Conservation (phyloP, 306 rosid genomes). For the Glycine latifolia region DNA sequence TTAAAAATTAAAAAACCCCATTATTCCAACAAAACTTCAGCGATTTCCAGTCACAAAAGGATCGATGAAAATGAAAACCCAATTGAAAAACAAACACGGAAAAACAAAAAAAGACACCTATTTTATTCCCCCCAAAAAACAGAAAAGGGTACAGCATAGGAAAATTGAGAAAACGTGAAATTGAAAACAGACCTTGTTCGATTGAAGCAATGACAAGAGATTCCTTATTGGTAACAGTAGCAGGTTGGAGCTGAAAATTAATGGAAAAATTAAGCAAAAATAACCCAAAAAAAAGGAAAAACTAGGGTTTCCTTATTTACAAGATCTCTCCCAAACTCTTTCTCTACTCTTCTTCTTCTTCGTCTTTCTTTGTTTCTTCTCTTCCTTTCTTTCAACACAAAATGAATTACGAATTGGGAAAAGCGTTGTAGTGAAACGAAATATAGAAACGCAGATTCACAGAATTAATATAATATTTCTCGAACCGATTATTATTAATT, state of each 20-base stretch:
- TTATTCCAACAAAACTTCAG: conserved; percentile 28
- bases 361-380: background rate
- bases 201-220: conserved; percentile 51
- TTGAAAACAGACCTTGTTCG: conserved; percentile 48
- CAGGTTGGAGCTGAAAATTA: conserved; percentile 43
- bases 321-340: conserved; percentile 49
- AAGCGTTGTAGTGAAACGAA: conserved; percentile 41
- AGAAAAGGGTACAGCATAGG: conserved; percentile 2
- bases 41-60: conserved; percentile 37
- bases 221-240: conserved; percentile 48
- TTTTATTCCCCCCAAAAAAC: background rate
- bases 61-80: conserved; percentile 45
- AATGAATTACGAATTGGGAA: conserved; percentile 45
- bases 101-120: conserved; percentile 6
- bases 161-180: conserved; percentile 38
- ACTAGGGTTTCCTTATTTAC: conserved; percentile 57
- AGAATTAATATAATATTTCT: conserved; percentile 41
- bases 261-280: conserved; percentile 33
- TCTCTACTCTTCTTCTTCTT: conserved; percentile 14
- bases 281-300: conserved; percentile 41
- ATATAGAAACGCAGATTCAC: conserved; percentile 51
- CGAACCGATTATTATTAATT: conserved; percentile 26
- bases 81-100: conserved; percentile 1
- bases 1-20: background rate
- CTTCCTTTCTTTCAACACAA: conserved; percentile 33